Percentiles rank a stretch among this genome's conserved stretches.
Evolutionary conservation across 2,329 filamentous ascomycete genomes (phyloP).

Genomic region (Pseudogymnoascus sp.): DNA sequence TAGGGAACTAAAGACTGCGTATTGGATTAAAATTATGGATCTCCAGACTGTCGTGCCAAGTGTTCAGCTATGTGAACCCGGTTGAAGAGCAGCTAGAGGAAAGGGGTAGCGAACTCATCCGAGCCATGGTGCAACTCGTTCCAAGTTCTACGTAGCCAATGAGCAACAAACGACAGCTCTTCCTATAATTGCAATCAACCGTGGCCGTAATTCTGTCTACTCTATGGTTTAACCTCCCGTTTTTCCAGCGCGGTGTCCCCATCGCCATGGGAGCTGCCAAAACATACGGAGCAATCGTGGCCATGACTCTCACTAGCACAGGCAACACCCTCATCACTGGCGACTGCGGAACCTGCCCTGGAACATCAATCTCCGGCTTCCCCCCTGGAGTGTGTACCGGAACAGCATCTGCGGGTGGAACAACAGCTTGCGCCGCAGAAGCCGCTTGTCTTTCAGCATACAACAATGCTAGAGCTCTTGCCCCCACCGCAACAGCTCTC

Average conservation of each 20-base stretch:
- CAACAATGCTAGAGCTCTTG: constrained; percentile 8
- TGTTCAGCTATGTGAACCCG: too few species aligned
- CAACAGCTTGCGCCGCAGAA: constrained; percentile 10
- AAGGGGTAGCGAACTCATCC: too few species aligned
- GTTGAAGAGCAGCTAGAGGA: too few species aligned
- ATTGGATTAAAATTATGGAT: too few species aligned
- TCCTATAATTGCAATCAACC: too few species aligned
- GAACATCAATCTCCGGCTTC: constrained; percentile 12
- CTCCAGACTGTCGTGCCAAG: too few species aligned
- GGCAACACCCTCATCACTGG: constrained; percentile 11
- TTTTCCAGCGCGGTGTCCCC: constrained; percentile 4
- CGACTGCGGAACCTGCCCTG: constrained; percentile 12
- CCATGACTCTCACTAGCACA: constrained; percentile 8
- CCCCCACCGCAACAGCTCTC: constrained; percentile 4
- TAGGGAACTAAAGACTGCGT: too few species aligned
- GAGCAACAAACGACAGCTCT: too few species aligned
- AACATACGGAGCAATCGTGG: constrained; percentile 10
- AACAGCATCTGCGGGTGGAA: constrained; percentile 8
- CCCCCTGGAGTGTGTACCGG: constrained; percentile 11
- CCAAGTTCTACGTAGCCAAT: too few species aligned
- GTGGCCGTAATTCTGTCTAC: too few species aligned
- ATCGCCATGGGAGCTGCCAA: constrained; percentile 10
- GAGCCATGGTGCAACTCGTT: too few species aligned
- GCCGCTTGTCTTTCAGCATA: constrained; percentile 13
- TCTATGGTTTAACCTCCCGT: too few species aligned